Conservation (phyloP, 2,329 filamentous ascomycete species). For the Aureobasidium sp. region DNA sequence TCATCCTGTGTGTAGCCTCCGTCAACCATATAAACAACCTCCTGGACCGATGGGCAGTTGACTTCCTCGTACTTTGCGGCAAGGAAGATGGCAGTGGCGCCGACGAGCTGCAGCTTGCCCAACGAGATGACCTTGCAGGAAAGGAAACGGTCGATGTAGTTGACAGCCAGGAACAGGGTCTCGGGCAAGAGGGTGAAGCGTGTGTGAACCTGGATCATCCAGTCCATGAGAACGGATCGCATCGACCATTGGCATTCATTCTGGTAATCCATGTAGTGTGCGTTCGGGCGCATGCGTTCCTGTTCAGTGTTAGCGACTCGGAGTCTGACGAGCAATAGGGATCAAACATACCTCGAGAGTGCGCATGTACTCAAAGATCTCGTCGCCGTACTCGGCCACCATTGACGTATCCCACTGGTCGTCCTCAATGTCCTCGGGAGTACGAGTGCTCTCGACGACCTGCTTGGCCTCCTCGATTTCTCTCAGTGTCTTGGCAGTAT, state of each 20-base stretch:
- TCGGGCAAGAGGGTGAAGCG: slow-evolving; percentile 87
- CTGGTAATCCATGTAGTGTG: slow-evolving; percentile 94
- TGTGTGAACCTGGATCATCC: slow-evolving; percentile 91
- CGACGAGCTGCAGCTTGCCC: slow-evolving; percentile 89
- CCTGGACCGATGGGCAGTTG: slow-evolving; percentile 86
- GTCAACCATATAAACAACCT: slow-evolving; percentile 99
- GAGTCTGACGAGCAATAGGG: neutral
- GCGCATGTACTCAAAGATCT: slow-evolving; percentile 90
- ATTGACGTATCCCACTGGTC: slow-evolving; percentile 92
- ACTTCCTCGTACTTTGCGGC: slow-evolving; percentile 99
- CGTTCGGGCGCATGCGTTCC: slow-evolving; percentile 76
- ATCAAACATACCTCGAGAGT: slow-evolving; percentile 63
- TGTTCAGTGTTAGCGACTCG: slow-evolving; percentile 19
- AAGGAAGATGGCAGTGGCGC: slow-evolving; percentile 89
- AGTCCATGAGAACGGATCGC: slow-evolving; percentile 94
- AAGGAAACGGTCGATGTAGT: slow-evolving; percentile 95
- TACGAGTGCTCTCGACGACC: slow-evolving; percentile 57
- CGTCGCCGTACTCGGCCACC: slow-evolving; percentile 93
- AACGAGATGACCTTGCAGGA: slow-evolving; percentile 91
- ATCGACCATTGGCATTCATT: slow-evolving; percentile 99
- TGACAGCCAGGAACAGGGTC: slow-evolving; percentile 88
- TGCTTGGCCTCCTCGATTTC: slow-evolving; percentile 63
- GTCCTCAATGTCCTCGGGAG: slow-evolving; percentile 71
- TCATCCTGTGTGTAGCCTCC: slow-evolving; percentile 81
- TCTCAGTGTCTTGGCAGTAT: slow-evolving; percentile 57